Evolutionary conservation across 1,284 basidiomycete species (phyloP).

Genomic region (Fomitopsis betulina): DNA sequence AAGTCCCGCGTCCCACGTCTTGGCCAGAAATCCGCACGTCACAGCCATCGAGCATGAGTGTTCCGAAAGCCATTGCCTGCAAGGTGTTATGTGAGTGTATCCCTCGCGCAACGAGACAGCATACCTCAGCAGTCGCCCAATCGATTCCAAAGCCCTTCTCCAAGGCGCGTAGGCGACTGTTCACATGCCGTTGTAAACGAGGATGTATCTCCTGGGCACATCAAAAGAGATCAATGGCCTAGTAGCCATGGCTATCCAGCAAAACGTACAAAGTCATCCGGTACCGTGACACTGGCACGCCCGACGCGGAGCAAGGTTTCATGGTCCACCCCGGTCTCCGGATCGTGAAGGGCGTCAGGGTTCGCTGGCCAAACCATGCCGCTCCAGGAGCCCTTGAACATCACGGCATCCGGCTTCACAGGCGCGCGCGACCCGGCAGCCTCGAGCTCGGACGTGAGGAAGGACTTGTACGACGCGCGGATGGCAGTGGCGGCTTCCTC

Average conservation of each 20-base stretch:
- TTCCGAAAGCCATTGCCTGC: constrained; percentile 79
- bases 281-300: constrained; percentile 65
- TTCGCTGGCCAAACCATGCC: constrained; percentile 71
- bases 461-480: constrained; percentile 53
- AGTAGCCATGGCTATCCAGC: not conserved
- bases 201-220: constrained; percentile 66
- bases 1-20: constrained; percentile 87
- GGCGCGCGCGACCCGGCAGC: constrained; percentile 47
- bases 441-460: constrained; percentile 58
- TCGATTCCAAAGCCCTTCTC: constrained; percentile 72
- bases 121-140: constrained; percentile 84
- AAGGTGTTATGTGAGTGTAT: not conserved
- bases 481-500: constrained; percentile 42
- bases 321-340: constrained; percentile 64
- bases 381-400: constrained; percentile 64
- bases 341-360: constrained; percentile 44
- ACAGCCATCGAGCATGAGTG: constrained; percentile 72
- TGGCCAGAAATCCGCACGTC: constrained; percentile 87
- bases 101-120: not conserved
- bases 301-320: constrained; percentile 56
- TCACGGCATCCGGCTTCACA: constrained; percentile 33
- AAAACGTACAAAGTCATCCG: constrained; percentile 67
- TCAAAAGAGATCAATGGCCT: not conserved
- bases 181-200: constrained; percentile 76
- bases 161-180: constrained; percentile 68